Base-by-base conservation (phyloP, 768 basidiomycete species). In the Trametes cubensis region DNA sequence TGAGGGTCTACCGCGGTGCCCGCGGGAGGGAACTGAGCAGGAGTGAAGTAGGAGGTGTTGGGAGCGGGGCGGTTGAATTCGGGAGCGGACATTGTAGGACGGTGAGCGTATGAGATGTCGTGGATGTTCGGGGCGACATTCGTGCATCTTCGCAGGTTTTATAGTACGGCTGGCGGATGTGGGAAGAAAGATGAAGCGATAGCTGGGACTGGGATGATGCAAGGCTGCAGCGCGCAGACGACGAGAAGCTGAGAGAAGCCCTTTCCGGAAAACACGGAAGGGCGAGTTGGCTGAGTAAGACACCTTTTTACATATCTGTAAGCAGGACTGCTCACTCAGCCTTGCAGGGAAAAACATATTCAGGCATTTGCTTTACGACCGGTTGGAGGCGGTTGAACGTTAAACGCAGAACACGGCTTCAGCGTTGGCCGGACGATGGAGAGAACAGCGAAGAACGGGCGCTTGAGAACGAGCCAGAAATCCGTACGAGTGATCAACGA, bases 1-100 rank as follows among this genome's bases (percentile, higher is more conserved):
- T 81, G 78, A 6, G 77, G 74, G 48, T 75, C 71, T 42, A 75
- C 61, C 3, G 80, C 81, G n/a, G 78, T 77, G 18, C 83, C 82
- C 1, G 81, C 71, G 26, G 77, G 72, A 3, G 77, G 79, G 10
- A 72, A 66, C 58, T 84, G 83, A 13, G 74, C 73, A 3, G 83
- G 83, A 8, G 79, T 80, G 53, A 78, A 83, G 72, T 78, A 83
- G 6, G 81, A 66, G 26, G 77, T 70, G 55, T 75, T 75, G 4
- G 76, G 75, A 0, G 82, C 80, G 4, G 78, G 75, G 17, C 64
- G 69, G 67, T 82, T 83, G 58, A 61, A 51, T n/a, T 48, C 48
- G 45, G 42, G 54, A 17, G 39, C 48, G 25, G 23, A 46, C 20
- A 49, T 26, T 25, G 5, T 34, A 2, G 34, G 34, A 28, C 28